Conservation (phyloP, 2,329 filamentous ascomycete genomes). For the Metarhizium rileyi region DNA sequence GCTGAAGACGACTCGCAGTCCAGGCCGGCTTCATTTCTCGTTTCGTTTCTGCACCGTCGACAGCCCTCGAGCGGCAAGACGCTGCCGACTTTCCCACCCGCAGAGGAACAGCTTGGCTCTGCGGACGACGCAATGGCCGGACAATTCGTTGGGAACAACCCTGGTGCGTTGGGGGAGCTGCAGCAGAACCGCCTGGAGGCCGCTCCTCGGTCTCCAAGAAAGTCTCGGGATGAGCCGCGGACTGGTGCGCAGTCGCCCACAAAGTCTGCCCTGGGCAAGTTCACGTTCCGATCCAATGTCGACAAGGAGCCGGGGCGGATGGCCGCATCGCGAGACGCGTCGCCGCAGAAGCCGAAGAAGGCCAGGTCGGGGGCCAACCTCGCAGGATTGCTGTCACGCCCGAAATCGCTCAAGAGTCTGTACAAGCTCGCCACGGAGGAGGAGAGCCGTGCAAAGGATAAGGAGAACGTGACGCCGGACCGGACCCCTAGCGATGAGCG, state of each 20-base stretch:
- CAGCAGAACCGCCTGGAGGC: slow-evolving; percentile 43
- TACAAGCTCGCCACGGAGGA: slow-evolving; percentile 45
- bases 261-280: slow-evolving; percentile 21
- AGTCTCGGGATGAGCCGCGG: slow-evolving; percentile 21
- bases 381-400: slow-evolving; percentile 63
- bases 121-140: slow-evolving; percentile 20
- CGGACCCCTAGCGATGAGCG: slow-evolving; percentile 15
- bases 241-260: slow-evolving; percentile 8
- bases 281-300: slow-evolving; percentile 34
- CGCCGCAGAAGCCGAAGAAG: slow-evolving; percentile 60
- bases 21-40: slow-evolving; percentile 21
- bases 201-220: slow-evolving; percentile 29
- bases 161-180: slow-evolving; percentile 44
- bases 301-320: slow-evolving; percentile 23
- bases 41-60: slow-evolving; percentile 39
- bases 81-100: slow-evolving; percentile 13
- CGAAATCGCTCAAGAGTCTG: slow-evolving; percentile 62
- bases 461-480: slow-evolving; percentile 67
- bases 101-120: neutral
- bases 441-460: slow-evolving; percentile 51
- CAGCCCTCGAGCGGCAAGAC: slow-evolving; percentile 34
- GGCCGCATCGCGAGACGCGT: slow-evolving; percentile 34
- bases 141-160: slow-evolving; percentile 26
- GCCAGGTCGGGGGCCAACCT: slow-evolving; percentile 77
- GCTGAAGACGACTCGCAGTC: slow-evolving; percentile 6